Percentiles rank a stretch among this genome's conserved stretches.
Conservation (phyloP, 1,284 basidiomycete species). For the Pyrrhoderma lamaoense region DNA sequence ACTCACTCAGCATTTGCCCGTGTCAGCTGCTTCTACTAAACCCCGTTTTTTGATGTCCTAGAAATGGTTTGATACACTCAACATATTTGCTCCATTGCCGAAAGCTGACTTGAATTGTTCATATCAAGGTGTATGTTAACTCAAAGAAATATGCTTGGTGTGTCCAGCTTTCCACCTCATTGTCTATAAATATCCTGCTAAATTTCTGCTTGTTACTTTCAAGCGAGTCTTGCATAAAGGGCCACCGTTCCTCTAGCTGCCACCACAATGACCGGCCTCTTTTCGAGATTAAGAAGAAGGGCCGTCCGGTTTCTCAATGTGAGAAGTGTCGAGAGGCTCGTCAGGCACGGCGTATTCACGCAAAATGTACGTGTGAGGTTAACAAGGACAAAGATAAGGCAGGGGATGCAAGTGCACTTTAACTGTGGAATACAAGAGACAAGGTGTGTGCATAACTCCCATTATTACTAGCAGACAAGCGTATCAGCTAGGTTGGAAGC, state of each 20-base stretch:
- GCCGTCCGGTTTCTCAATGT: conserved; percentile 79
- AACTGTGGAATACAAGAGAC: too few species aligned
- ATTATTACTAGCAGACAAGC: too few species aligned
- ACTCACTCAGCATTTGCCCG: too few species aligned
- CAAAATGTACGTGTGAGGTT: conserved; percentile 58
- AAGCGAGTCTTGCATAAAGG: conserved; percentile 85
- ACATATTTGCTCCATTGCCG: neutral
- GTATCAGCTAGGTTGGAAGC: neutral
- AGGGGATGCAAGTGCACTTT: conserved; percentile 26
- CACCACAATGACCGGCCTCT: conserved; percentile 74
- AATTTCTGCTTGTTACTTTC: neutral
- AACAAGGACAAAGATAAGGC: conserved; percentile 24
- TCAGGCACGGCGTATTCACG: conserved; percentile 65
- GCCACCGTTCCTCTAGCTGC: conserved; percentile 79
- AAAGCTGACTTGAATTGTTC: too few species aligned
- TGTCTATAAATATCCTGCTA: conserved; percentile 4
- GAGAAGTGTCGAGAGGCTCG: conserved; percentile 69
- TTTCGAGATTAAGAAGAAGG: conserved; percentile 84
- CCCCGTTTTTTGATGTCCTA: neutral
- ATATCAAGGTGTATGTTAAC: conserved; percentile 60
- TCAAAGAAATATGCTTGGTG: conserved; percentile 81
- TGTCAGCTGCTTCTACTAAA: neutral
- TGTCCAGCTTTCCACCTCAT: conserved; percentile 20
- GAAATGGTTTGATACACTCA: neutral
- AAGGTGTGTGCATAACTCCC: too few species aligned